Percentiles rank a stretch among this genome's conserved stretches.
phyloP scores from a whole-genome alignment of 108 stramenopile species.

The Stephanodiscus minutulus region DNA sequence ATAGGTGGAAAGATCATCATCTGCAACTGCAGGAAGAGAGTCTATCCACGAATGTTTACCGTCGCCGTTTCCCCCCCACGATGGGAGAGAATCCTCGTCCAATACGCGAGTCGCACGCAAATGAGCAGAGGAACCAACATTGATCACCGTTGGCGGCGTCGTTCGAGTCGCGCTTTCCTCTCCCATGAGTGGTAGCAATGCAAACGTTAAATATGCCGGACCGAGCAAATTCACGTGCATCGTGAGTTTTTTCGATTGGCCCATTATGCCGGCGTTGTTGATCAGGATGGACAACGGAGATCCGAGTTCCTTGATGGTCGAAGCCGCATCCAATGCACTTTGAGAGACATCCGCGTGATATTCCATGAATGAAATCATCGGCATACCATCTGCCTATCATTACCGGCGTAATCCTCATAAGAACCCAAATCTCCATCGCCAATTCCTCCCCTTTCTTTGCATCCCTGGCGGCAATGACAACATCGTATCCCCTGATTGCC shows the following conservation, averaged over 20 bases:
- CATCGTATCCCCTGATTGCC: conserved; percentile 43
- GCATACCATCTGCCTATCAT: conserved; percentile 9
- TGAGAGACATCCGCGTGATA: conserved; percentile 40
- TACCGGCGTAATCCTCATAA: conserved; percentile 3
- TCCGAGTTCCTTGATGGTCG: conserved; percentile 11
- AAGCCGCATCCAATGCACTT: conserved; percentile 35
- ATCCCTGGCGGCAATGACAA: conserved; percentile 44
- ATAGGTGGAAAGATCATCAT: conserved; percentile 42
- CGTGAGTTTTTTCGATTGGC: conserved; percentile 36
- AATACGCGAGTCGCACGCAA: conserved; percentile 46
- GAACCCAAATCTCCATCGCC: conserved; percentile 15
- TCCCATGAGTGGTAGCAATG: conserved; percentile 34
- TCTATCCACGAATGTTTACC: conserved; percentile 24
- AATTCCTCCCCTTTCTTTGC: conserved; percentile 19
- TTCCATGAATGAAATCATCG: conserved; percentile 37
- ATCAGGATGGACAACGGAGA: conserved; percentile 21
- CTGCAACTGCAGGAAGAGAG: conserved; percentile 22
- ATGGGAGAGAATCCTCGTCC: conserved; percentile 18
- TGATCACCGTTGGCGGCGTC: conserved; percentile 26
- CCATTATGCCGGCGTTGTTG: conserved; percentile 53
- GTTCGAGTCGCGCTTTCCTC: background rate
- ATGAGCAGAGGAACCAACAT: conserved; percentile 50
- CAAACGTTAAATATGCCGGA: conserved; percentile 37
- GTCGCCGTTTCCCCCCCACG: background rate
- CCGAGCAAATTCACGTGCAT: conserved; percentile 48